These are phyloP conservation scores for Elongisporangium prolatum DNA, from an alignment of 352 stramenopile genomes.

Conservation along the genomic window DNA sequence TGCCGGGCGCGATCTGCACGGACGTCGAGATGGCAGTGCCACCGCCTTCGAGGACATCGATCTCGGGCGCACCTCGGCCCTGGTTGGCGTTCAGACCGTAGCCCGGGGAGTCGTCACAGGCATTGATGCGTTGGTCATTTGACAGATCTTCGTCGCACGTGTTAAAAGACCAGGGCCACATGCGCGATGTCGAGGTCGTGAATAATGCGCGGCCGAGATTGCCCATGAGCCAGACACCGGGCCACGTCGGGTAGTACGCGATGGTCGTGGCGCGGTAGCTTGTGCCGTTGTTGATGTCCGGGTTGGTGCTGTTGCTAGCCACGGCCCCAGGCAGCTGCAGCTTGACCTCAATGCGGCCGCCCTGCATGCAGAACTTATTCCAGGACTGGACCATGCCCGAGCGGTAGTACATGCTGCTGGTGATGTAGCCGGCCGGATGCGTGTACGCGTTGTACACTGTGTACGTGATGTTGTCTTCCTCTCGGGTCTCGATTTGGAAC, in stretches of 20 bases:
- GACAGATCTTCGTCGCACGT: slow-evolving; percentile 57
- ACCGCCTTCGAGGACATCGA: slow-evolving; percentile 91
- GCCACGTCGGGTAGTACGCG: slow-evolving; percentile 83
- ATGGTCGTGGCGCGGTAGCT: slow-evolving; percentile 25
- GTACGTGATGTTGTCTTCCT: slow-evolving; percentile 29
- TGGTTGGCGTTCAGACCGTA: slow-evolving; percentile 91
- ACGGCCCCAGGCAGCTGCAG: slow-evolving; percentile 82
- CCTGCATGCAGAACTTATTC: slow-evolving; percentile 94
- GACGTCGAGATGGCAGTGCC: slow-evolving; percentile 70
- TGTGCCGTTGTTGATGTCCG: slow-evolving; percentile 36
- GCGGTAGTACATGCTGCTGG: slow-evolving; percentile 23
- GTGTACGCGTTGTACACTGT: slow-evolving; percentile 65
- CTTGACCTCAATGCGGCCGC: slow-evolving; percentile 85
- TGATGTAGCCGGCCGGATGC: slow-evolving; percentile 14
- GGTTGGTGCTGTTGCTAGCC: slow-evolving; percentile 31
- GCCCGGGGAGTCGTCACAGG: slow-evolving; percentile 88
- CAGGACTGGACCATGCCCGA: slow-evolving; percentile 89
- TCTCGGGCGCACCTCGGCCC: slow-evolving; percentile 78
- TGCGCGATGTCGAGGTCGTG: slow-evolving; percentile 85
- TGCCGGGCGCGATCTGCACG: slow-evolving; percentile 59
- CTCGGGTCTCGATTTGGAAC: slow-evolving; percentile 31
- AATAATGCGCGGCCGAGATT: slow-evolving; percentile 95
- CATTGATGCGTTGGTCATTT: slow-evolving; percentile 47
- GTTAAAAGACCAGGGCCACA: slow-evolving; percentile 95
- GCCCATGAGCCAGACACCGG: slow-evolving; percentile 95